These are phyloP conservation scores for Berkeleyomyces basicola DNA, from an alignment of 2,329 filamentous ascomycete species.

Conservation along the genomic window DNA sequence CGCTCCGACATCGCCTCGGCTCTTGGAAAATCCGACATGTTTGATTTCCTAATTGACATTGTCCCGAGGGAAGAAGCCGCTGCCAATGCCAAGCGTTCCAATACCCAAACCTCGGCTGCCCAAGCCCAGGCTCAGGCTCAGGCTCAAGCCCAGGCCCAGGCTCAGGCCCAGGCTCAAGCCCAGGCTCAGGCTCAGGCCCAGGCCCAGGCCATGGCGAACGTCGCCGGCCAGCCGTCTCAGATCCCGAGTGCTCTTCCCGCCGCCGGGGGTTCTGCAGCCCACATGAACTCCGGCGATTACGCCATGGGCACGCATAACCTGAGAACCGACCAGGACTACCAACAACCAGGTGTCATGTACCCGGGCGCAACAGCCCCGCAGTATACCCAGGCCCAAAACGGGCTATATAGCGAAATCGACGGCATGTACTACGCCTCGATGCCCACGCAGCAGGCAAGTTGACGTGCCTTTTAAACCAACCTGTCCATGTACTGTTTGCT, in stretches of 20 bases:
- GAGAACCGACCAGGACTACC: slow-evolving; percentile 59
- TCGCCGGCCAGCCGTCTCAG: neutral
- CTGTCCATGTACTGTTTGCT: neutral
- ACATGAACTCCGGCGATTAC: slow-evolving; percentile 30
- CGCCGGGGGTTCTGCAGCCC: neutral
- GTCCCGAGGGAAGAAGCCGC: slow-evolving; percentile 89
- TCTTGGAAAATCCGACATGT: slow-evolving; percentile 96
- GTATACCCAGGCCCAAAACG: slow-evolving; percentile 62
- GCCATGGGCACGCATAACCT: slow-evolving; percentile 46
- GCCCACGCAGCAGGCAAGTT: slow-evolving; percentile 62
- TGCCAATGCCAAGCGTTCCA: slow-evolving; percentile 63
- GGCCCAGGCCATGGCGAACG: slow-evolving; percentile 4
- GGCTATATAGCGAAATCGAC: slow-evolving; percentile 69
- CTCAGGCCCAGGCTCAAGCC: neutral
- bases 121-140: slow-evolving; percentile 21
- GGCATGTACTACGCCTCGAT: slow-evolving; percentile 79
- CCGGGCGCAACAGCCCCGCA: slow-evolving; percentile 56
- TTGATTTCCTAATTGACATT: slow-evolving; percentile 98
- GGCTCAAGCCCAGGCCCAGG: neutral
- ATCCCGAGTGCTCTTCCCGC: neutral
- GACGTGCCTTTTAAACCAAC: no score
- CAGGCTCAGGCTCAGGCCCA: slow-evolving; percentile 9
- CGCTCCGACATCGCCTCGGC: slow-evolving; percentile 93
- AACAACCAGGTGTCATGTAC: slow-evolving; percentile 59
- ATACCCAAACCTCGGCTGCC: slow-evolving; percentile 29